Conservation (phyloP, 345 rosid species). For the Salix viminalis region DNA sequence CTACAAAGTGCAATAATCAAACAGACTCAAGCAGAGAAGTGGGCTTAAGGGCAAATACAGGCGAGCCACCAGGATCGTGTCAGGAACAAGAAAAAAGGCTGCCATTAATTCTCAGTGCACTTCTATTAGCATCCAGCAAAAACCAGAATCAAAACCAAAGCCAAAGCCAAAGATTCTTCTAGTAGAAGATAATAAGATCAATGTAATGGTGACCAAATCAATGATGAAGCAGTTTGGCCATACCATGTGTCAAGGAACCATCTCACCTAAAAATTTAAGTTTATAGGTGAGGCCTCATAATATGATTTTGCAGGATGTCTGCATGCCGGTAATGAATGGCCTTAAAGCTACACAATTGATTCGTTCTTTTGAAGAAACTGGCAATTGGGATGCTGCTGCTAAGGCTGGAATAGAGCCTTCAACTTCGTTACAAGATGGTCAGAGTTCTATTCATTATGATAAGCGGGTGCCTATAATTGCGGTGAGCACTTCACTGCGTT, state of each 20-base stretch:
- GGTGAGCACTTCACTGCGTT: constrained; percentile 35
- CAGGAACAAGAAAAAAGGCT: constrained; percentile 36
- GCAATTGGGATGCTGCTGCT: constrained; percentile 75
- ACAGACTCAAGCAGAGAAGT: constrained; percentile 35
- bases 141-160: constrained; percentile 21
- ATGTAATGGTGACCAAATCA: constrained; percentile 70
- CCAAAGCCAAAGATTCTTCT: constrained; percentile 71
- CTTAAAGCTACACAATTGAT: constrained; percentile 85
- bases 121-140: constrained; percentile 23
- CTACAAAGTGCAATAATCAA: constrained; percentile 19
- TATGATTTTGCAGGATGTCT: constrained; percentile 58
- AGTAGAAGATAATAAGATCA: constrained; percentile 94
- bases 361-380: constrained; percentile 78
- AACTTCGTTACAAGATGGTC: constrained; percentile 13
- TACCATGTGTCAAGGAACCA: constrained; percentile 16
- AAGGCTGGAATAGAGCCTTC: constrained; percentile 61
- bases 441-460: constrained; percentile 12
- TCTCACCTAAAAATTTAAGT: no score
- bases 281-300: no score
- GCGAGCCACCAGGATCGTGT: constrained; percentile 31
- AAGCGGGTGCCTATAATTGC: constrained; percentile 76
- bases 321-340: constrained; percentile 94
- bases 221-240: constrained; percentile 93
- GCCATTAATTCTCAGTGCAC: constrained; percentile 21
- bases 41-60: constrained; percentile 22